phyloP scores from a whole-genome alignment of 352 stramenopile genomes.

The Globisporangium canariense region DNA sequence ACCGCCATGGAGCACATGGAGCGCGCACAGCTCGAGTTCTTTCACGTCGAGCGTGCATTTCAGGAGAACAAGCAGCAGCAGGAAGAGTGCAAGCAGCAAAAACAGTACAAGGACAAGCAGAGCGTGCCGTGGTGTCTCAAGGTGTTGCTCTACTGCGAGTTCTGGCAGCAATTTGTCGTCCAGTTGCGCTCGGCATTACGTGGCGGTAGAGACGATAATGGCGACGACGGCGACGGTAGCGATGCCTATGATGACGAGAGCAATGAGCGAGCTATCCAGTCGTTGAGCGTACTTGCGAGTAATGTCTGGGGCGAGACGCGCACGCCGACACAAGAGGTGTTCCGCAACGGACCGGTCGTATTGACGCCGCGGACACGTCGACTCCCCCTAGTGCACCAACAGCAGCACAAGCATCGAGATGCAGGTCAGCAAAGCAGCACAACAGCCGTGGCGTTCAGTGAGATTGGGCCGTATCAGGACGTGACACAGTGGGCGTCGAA shows the following conservation, averaged over 20 bases:
- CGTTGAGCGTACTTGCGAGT: slow-evolving; percentile 6
- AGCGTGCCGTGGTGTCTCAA: slow-evolving; percentile 10
- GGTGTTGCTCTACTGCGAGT: slow-evolving; percentile 14
- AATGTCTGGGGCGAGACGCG: slow-evolving; percentile 13
- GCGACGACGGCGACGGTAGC: too few species aligned
- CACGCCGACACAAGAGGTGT: not conserved
- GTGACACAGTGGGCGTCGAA: too few species aligned
- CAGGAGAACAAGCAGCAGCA: not conserved
- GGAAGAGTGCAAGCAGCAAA: not conserved
- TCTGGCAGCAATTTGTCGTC: slow-evolving; percentile 14
- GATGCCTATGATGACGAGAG: not conserved
- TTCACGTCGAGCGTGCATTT: slow-evolving; percentile 10
- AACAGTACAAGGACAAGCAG: not conserved
- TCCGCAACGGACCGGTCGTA: slow-evolving; percentile 1
- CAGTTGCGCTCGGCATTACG: not conserved
- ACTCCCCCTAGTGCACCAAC: too few species aligned
- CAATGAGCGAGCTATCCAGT: not conserved
- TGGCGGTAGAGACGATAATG: not conserved
- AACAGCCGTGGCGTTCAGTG: too few species aligned
- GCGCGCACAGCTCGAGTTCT: slow-evolving; percentile 12
- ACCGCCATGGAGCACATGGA: slow-evolving; percentile 13
- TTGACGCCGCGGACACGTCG: not conserved
- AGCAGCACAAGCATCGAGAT: not conserved
- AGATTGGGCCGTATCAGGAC: too few species aligned
- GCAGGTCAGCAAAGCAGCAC: too few species aligned